phyloP scores from a whole-genome alignment of 2,329 filamentous ascomycete species.

The Escovopsis sp. region DNA sequence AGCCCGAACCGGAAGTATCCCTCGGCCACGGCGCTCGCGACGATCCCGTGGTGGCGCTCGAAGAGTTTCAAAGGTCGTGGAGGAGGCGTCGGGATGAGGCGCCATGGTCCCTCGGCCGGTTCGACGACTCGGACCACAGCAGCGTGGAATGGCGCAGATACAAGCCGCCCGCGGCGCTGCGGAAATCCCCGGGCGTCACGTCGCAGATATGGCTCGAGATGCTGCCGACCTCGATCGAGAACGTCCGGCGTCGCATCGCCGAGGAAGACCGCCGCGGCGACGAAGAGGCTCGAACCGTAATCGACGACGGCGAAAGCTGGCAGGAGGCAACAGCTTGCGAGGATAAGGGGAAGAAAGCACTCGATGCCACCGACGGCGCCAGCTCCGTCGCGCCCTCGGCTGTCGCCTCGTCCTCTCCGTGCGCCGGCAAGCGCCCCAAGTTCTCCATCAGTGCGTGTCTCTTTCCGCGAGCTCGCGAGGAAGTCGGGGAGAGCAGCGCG shows the following conservation, averaged over 20 bases:
- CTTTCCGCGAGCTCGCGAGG: constrained; percentile 21
- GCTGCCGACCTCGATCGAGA: constrained; percentile 30
- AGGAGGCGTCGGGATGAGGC: constrained; percentile 6
- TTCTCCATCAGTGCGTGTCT: constrained; percentile 23
- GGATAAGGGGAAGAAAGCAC: constrained; percentile 20
- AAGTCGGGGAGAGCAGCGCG: constrained; percentile 25
- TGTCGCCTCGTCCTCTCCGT: too few relatives aligned
- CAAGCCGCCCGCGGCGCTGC: constrained; percentile 29
- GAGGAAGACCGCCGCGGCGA: constrained; percentile 16
- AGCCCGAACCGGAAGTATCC: background rate
- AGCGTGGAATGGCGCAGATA: constrained; percentile 32
- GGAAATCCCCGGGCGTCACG: constrained; percentile 21
- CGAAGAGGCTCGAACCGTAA: constrained; percentile 10
- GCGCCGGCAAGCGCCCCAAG: constrained; percentile 9
- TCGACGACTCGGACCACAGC: constrained; percentile 12
- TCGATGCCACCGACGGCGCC: constrained; percentile 14
- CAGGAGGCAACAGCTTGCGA: constrained; percentile 8
- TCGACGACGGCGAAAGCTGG: constrained; percentile 3
- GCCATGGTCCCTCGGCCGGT: constrained; percentile 11
- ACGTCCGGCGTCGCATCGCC: constrained; percentile 23
- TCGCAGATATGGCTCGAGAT: constrained; percentile 28
- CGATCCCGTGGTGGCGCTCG: constrained; percentile 15
- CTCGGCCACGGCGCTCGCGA: constrained; percentile 15
- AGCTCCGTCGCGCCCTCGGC: background rate
- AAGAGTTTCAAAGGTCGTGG: constrained; percentile 12